Percentiles rank a stretch among this genome's conserved stretches.
Evolutionary conservation across 2,329 filamentous ascomycete species (phyloP).

Genomic region (Pseudogymnoascus sp.): DNA sequence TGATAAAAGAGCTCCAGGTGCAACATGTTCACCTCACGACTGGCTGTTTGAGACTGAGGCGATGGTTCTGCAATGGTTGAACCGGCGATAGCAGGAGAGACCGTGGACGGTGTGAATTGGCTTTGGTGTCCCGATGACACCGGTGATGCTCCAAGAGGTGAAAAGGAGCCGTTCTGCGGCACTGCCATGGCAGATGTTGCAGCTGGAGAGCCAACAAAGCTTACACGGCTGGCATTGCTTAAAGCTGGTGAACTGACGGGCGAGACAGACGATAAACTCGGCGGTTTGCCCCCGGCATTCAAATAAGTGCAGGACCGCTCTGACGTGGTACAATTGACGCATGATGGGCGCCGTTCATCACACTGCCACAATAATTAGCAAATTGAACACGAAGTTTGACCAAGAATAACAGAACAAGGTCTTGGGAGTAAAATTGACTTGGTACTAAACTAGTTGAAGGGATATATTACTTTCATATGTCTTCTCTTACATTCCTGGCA

Average conservation of each 20-base stretch:
- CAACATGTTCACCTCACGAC: conserved; percentile 23
- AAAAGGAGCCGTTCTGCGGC: not conserved
- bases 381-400: not conserved
- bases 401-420: not conserved
- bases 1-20: conserved; percentile 37
- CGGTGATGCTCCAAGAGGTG: not conserved
- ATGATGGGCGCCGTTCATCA: conserved; percentile 28
- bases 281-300: not conserved
- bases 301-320: conserved; percentile 17
- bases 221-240: not conserved
- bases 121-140: not conserved
- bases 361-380: conserved; percentile 21
- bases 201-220: not conserved
- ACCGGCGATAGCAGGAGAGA: not conserved
- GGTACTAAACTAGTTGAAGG: not conserved
- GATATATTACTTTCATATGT: conserved; percentile 30
- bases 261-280: not conserved
- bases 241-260: not conserved
- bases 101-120: not conserved
- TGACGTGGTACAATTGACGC: conserved; percentile 26
- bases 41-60: not conserved
- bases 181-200: not conserved
- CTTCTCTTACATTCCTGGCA: conserved; percentile 32
- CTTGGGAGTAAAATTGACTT: not conserved
- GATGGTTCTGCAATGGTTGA: not conserved